A percentile compares a stretch with the other conserved stretches of the same genome.
phyloP scores from a whole-genome alignment of 495 filamentous ascomycete species.

The Penicillium chermesinum region DNA sequence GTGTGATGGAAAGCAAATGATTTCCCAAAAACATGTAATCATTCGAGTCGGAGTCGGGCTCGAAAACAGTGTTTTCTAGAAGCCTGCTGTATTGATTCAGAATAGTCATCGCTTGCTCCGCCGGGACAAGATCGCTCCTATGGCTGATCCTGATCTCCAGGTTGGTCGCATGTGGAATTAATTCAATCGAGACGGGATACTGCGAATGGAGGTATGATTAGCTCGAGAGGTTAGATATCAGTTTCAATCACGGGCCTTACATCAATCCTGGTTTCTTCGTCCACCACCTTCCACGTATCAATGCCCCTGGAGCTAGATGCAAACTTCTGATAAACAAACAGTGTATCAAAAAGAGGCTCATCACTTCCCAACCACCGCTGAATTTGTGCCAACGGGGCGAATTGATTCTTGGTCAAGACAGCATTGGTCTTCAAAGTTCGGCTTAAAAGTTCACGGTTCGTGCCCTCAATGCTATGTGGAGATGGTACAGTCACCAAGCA shows the following conservation, averaged over 20 bases:
- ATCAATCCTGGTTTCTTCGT: constrained; percentile 54
- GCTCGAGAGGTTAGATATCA: constrained; percentile 12
- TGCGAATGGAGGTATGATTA: constrained; percentile 19
- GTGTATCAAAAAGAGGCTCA: constrained; percentile 65
- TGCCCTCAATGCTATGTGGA: constrained; percentile 40
- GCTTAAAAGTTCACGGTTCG: constrained; percentile 50
- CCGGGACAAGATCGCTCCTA: constrained; percentile 53
- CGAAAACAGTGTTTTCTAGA: constrained; percentile 23
- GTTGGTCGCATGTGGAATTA: constrained; percentile 47
- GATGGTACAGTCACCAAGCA: constrained; percentile 71
- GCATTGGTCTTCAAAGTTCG: constrained; percentile 59
- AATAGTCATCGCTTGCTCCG: constrained; percentile 49
- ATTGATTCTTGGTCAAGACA: constrained; percentile 59
- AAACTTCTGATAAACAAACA: constrained; percentile 73
- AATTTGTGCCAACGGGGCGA: constrained; percentile 59
- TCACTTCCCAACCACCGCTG: constrained; percentile 61
- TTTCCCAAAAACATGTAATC: constrained; percentile 17
- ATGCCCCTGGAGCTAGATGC: constrained; percentile 7
- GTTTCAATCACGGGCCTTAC: constrained; percentile 28
- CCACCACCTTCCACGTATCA: constrained; percentile 41
- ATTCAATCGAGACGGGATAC: constrained; percentile 68
- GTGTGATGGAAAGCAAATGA: constrained; percentile 29
- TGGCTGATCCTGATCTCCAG: constrained; percentile 60
- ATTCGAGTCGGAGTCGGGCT: constrained; percentile 16
- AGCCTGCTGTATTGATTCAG: constrained; percentile 29